Conservation (phyloP, 805 yeast species). For the Tetrapisispora pingtungensis region DNA sequence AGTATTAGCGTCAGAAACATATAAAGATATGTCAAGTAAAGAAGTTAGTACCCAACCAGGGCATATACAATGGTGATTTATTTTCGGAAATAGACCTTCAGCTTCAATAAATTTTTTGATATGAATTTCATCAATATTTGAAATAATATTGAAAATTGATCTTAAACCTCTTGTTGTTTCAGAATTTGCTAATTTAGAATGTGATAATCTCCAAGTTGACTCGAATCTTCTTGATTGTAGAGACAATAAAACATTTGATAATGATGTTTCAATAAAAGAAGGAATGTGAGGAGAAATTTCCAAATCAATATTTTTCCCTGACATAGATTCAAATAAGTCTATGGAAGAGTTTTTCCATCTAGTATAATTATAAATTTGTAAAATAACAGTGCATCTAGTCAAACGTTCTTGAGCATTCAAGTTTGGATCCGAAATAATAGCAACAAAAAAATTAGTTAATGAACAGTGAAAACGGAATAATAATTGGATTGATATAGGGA, state of each 20-base stretch:
- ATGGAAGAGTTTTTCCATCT: constrained; percentile 56
- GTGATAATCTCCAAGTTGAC: constrained; percentile 57
- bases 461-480: constrained; percentile 59
- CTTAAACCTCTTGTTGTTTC: constrained; percentile 18
- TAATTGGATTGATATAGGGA: constrained; percentile 63
- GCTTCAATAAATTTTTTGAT: constrained; percentile 25
- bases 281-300: constrained; percentile 49
- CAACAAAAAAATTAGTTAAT: constrained; percentile 50
- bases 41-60: constrained; percentile 87
- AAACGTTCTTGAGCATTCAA: constrained; percentile 51
- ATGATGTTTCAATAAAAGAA: constrained; percentile 73
- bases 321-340: constrained; percentile 35
- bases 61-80: constrained; percentile 59
- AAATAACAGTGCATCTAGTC: constrained; percentile 56
- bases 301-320: constrained; percentile 9
- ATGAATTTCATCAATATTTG: constrained; percentile 13
- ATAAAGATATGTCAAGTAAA: constrained; percentile 62
- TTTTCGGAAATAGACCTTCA: constrained; percentile 4
- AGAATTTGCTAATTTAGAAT: constrained; percentile 19
- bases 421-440: constrained; percentile 55
- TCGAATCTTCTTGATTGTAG: constrained; percentile 72
- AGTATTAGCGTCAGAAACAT: constrained; percentile 68
- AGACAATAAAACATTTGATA: constrained; percentile 60
- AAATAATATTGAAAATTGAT: constrained; percentile 21
- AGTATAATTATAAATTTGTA: constrained; percentile 55